Evolutionary conservation across 108 stramenopile species (phyloP).

Genomic region (Skeletonema costatum): DNA sequence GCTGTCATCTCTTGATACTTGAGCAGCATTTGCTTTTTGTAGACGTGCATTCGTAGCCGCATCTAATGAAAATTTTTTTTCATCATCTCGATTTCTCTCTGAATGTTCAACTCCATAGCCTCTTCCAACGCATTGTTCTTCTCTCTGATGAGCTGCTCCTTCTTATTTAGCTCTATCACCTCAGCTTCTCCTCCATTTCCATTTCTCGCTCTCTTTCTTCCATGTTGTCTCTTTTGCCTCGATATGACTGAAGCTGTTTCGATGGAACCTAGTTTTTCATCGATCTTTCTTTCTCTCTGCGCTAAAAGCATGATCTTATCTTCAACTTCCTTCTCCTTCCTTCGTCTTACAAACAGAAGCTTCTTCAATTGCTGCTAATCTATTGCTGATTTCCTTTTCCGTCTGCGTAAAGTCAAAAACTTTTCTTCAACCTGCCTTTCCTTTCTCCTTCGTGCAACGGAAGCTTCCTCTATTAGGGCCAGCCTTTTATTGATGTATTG

Average conservation of each 20-base stretch:
- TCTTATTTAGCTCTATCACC: neutral
- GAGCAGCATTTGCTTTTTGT: neutral
- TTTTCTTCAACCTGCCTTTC: neutral
- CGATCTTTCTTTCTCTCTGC: neutral
- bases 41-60: neutral
- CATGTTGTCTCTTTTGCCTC: neutral
- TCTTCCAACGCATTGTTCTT: conserved; percentile 9
- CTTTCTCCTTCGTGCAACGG: neutral
- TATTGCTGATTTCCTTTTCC: neutral
- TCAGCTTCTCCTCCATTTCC: neutral
- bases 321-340: neutral
- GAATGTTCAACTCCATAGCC: neutral
- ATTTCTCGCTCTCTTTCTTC: neutral
- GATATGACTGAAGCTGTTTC: neutral
- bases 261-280: neutral
- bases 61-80: conserved; percentile 3
- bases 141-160: neutral
- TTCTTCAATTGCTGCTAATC: neutral
- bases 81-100: neutral
- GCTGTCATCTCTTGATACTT: neutral
- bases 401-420: neutral
- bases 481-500: neutral
- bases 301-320: neutral
- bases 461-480: neutral
- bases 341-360: neutral